Evolutionary conservation across 2,329 filamentous ascomycete genomes (phyloP).

Genomic region (Penicillium sumatraense): DNA sequence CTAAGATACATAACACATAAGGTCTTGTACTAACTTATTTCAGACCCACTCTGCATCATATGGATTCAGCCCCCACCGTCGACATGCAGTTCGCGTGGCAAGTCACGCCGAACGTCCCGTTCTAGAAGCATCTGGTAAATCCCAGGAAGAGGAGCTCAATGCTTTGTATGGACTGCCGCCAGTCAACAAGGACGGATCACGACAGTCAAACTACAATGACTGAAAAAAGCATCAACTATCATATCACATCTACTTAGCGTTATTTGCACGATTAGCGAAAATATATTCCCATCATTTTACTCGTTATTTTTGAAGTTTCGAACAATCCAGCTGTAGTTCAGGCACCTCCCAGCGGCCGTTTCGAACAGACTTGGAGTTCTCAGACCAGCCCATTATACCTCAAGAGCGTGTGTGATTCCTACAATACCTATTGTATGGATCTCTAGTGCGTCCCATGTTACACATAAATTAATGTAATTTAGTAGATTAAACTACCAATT

Average conservation of each 20-base stretch:
- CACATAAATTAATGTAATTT: too few relatives aligned
- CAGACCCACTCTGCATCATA: constrained; percentile 61
- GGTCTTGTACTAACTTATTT: constrained; percentile 7
- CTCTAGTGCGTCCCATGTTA: too few relatives aligned
- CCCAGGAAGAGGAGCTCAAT: constrained; percentile 59
- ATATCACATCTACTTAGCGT: constrained; percentile 7
- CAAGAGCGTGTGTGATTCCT: too few relatives aligned
- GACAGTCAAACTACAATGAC: constrained; percentile 63
- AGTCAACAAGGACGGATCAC: constrained; percentile 61
- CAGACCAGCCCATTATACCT: too few relatives aligned
- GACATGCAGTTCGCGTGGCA: constrained; percentile 59
- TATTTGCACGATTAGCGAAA: constrained; percentile 1
- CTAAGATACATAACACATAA: background rate
- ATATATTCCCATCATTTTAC: background rate
- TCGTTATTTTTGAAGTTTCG: background rate
- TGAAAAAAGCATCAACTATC: constrained; percentile 22
- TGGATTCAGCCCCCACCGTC: constrained; percentile 60
- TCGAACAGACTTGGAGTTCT: too few relatives aligned
- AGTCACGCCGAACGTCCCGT: constrained; percentile 53
- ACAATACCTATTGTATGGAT: too few relatives aligned
- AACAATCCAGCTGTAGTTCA: too few relatives aligned
- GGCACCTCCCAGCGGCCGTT: too few relatives aligned
- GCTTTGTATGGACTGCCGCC: constrained; percentile 53
- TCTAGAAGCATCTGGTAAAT: constrained; percentile 50
- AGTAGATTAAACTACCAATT: too few relatives aligned